A percentile compares a stretch with the other conserved stretches of the same genome.
Evolutionary conservation across 129 eudicot species (phyloP).

Genomic region (Pulicaria dysenterica): DNA sequence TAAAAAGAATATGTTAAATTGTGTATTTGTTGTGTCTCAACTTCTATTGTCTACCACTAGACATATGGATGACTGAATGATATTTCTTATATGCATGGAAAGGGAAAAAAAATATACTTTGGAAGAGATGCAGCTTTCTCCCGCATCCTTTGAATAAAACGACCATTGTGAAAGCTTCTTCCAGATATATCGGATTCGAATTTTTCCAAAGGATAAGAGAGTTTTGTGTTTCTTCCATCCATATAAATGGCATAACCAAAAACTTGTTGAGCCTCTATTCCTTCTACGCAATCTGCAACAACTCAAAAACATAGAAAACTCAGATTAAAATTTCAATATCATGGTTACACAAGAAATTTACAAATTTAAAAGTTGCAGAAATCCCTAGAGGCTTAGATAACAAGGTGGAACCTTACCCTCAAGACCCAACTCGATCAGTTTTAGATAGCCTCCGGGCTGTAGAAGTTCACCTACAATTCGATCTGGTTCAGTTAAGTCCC

Average conservation of each 20-base stretch:
- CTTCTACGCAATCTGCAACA: conserved; percentile 55
- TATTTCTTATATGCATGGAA: not conserved
- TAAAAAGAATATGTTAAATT: too few relatives aligned
- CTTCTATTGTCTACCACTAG: too few relatives aligned
- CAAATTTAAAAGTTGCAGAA: not conserved
- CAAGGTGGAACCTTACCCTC: conserved; percentile 45
- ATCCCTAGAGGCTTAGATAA: not conserved
- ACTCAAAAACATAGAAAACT: not conserved
- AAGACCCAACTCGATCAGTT: conserved; percentile 76
- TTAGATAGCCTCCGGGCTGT: conserved; percentile 83
- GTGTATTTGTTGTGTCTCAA: too few relatives aligned
- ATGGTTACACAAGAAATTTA: not conserved
- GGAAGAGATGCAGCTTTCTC: conserved; percentile 62
- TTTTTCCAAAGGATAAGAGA: conserved; percentile 57
- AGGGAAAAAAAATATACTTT: conserved; percentile 34
- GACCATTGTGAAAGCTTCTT: conserved; percentile 68
- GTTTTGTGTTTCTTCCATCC: conserved; percentile 52
- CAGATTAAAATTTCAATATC: not conserved
- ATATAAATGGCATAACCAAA: conserved; percentile 59
- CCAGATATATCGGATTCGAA: conserved; percentile 46
- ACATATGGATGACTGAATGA: too few relatives aligned
- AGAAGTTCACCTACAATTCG: conserved; percentile 81
- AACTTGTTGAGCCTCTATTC: conserved; percentile 60
- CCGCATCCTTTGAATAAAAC: conserved; percentile 61
- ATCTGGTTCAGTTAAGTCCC: conserved; percentile 75